phyloP scores from a whole-genome alignment of 148 eudicot species.

The Fagopyrum homotropicum region DNA sequence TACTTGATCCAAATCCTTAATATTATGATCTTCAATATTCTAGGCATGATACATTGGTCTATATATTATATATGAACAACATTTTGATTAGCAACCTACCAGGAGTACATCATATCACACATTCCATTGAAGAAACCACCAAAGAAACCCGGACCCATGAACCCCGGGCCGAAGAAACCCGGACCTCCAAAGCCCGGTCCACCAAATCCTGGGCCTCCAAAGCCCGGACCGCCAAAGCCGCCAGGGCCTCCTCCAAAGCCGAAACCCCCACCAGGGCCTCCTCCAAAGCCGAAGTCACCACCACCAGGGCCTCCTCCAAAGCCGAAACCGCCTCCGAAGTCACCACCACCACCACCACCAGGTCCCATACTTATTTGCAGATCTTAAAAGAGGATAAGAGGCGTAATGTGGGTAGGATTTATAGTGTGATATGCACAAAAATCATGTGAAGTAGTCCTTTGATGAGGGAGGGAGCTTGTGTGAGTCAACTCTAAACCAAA shows the following conservation, averaged over 20 bases:
- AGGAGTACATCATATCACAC: constrained; percentile 16
- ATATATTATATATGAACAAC: not conserved
- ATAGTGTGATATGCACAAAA: not conserved
- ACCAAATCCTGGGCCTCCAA: not conserved
- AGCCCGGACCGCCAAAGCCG: constrained; percentile 19
- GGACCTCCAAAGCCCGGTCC: constrained; percentile 2
- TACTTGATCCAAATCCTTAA: too few species aligned
- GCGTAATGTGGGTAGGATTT: not conserved
- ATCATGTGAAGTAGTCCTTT: not conserved
- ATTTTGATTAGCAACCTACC: constrained; percentile 3
- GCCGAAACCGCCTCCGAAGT: constrained; percentile 12
- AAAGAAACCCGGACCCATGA: constrained; percentile 23
- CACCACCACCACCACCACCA: constrained; percentile 11
- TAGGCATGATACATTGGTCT: too few species aligned
- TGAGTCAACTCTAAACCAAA: too few species aligned
- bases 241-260: constrained; percentile 14
- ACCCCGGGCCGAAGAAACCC: constrained; percentile 5
- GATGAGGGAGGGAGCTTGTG: not conserved
- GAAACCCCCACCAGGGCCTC: constrained; percentile 9
- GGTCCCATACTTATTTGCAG: not conserved
- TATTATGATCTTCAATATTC: too few species aligned
- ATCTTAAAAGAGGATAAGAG: not conserved
- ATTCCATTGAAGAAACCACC: constrained; percentile 21
- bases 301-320: constrained; percentile 11
- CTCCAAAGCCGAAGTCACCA: constrained; percentile 2